These are phyloP conservation scores for Podila epicladia DNA, from an alignment of 192 early-diverging fungal genomes.

Conservation along the genomic window DNA sequence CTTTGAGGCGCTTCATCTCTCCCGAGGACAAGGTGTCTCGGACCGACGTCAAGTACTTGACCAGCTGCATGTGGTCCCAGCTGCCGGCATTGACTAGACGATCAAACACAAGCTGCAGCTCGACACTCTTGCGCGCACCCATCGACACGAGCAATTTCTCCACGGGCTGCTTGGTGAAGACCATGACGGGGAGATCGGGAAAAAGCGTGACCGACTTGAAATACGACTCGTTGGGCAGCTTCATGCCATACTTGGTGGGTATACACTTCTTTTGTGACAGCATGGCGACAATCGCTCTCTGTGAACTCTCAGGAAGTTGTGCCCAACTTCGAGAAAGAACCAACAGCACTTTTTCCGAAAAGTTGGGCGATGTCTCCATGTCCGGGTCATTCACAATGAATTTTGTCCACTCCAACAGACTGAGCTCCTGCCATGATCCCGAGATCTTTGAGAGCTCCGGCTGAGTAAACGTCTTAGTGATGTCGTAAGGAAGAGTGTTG, in stretches of 20 bases:
- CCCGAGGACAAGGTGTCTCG: slow-evolving; percentile 66
- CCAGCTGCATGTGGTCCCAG: slow-evolving; percentile 86
- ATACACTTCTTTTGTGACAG: slow-evolving; percentile 67
- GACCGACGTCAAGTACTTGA: slow-evolving; percentile 84
- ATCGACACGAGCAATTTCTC: slow-evolving; percentile 70
- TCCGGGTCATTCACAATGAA: slow-evolving; percentile 59
- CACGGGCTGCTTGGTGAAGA: slow-evolving; percentile 60
- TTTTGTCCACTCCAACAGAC: slow-evolving; percentile 69
- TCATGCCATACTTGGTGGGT: slow-evolving; percentile 76
- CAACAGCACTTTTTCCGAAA: slow-evolving; percentile 74
- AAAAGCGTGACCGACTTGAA: slow-evolving; percentile 85
- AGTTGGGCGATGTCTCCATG: slow-evolving; percentile 60
- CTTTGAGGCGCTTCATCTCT: slow-evolving; percentile 70
- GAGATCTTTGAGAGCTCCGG: slow-evolving; percentile 65
- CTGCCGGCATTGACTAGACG: slow-evolving; percentile 75
- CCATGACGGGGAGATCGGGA: slow-evolving; percentile 80
- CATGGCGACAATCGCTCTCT: slow-evolving; percentile 33
- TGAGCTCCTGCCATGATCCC: slow-evolving; percentile 63
- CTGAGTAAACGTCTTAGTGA: slow-evolving; percentile 72
- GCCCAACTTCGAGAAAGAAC: slow-evolving; percentile 61
- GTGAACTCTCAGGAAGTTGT: slow-evolving; percentile 40
- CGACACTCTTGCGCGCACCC: slow-evolving; percentile 90
- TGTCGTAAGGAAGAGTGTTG: slow-evolving; percentile 66
- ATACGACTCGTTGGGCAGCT: slow-evolving; percentile 75
- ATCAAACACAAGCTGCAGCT: slow-evolving; percentile 86